A percentile compares a stretch with the other conserved stretches of the same genome.
Evolutionary conservation across 768 basidiomycete genomes (phyloP).

Genomic region (Trametes elegans): DNA sequence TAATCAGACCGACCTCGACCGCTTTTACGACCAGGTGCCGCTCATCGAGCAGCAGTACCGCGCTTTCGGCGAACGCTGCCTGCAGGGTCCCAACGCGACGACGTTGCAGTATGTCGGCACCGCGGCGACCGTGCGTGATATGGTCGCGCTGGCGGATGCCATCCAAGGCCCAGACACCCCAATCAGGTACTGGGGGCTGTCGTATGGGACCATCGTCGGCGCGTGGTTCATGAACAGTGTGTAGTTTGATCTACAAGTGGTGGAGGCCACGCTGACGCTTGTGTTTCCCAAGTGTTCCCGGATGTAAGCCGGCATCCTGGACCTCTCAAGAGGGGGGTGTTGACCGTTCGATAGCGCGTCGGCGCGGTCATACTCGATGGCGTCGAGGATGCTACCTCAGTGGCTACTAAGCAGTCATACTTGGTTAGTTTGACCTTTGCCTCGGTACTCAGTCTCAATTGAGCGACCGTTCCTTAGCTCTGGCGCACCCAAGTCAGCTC

Average conservation of each 20-base stretch:
- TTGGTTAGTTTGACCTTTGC: not conserved
- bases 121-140: slow-evolving; percentile 14
- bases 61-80: slow-evolving; percentile 2
- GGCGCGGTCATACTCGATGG: slow-evolving; percentile 16
- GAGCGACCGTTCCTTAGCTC: not conserved
- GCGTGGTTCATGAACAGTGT: slow-evolving; percentile 9
- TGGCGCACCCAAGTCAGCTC: slow-evolving; percentile 4
- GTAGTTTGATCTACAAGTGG: not conserved
- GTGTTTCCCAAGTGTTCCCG: slow-evolving; percentile 5
- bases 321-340: not conserved
- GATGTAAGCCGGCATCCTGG: not conserved
- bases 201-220: slow-evolving; percentile 15
- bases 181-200: slow-evolving; percentile 17
- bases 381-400: slow-evolving; percentile 2
- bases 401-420: slow-evolving; percentile 9
- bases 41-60: slow-evolving; percentile 1
- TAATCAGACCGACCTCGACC: slow-evolving; percentile 8
- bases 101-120: slow-evolving; percentile 15
- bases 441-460: not conserved
- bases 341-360: not conserved
- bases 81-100: slow-evolving; percentile 14
- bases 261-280: not conserved
- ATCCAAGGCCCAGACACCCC: slow-evolving; percentile 4
- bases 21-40: slow-evolving; percentile 4
- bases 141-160: slow-evolving; percentile 10